phyloP scores from a whole-genome alignment of 2,329 filamentous ascomycete genomes.

The Fusarium decemcellulare region DNA sequence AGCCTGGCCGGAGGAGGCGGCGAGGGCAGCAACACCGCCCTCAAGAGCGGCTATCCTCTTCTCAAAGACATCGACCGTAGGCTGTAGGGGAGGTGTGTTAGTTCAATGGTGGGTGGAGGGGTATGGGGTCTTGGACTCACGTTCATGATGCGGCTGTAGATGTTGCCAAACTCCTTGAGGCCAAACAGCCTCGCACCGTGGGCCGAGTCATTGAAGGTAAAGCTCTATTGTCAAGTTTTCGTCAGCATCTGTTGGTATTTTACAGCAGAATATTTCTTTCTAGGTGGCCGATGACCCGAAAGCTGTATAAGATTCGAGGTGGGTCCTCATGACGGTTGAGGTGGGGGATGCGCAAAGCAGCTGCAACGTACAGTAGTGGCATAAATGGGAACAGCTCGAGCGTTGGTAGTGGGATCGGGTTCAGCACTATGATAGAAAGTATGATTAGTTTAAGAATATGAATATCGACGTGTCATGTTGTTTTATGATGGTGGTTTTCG shows the following conservation, averaged over 20 bases:
- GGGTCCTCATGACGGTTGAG: not conserved
- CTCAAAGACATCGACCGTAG: constrained; percentile 96
- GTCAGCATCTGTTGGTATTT: constrained; percentile 11
- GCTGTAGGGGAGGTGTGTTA: constrained; percentile 62
- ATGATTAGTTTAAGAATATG: constrained; percentile 17
- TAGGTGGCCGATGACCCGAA: constrained; percentile 2
- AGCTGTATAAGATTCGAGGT: not conserved
- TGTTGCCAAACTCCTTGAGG: constrained; percentile 97
- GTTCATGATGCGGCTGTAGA: constrained; percentile 98
- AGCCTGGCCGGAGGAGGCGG: constrained; percentile 87
- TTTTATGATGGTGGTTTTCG: not conserved
- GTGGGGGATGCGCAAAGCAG: not conserved
- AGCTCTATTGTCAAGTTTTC: constrained; percentile 71
- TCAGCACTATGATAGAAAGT: constrained; percentile 71
- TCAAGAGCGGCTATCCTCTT: constrained; percentile 97
- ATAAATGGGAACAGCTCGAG: constrained; percentile 95
- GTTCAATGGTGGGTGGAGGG: not conserved
- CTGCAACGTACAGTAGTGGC: constrained; percentile 76
- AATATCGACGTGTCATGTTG: not conserved
- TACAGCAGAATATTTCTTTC: not conserved
- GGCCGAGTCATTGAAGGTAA: constrained; percentile 93
- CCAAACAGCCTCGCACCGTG: constrained; percentile 96
- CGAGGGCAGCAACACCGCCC: constrained; percentile 89
- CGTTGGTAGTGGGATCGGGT: constrained; percentile 85
- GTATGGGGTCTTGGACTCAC: constrained; percentile 61